Conservation (phyloP, 257 asterid species). For the Rauvolfia tetraphylla region DNA sequence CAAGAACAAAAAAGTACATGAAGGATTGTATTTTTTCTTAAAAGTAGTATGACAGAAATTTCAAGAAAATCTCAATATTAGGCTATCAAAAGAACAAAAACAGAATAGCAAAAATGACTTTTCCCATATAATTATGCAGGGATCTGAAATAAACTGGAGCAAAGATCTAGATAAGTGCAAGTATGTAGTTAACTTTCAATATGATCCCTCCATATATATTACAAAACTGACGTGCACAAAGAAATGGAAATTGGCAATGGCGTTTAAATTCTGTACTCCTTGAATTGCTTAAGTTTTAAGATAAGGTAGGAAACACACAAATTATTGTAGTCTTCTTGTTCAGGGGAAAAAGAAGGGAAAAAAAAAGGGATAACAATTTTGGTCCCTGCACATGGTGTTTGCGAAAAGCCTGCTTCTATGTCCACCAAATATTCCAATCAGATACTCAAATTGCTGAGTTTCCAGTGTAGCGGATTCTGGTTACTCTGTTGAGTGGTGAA, state of each 20-base stretch:
- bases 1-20: too few species aligned
- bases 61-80: too few species aligned
- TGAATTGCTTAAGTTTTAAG: background rate
- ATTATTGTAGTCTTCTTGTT: background rate
- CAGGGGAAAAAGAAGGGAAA: background rate
- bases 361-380: too few species aligned
- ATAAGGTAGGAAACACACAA: background rate
- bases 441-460: background rate
- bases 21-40: background rate
- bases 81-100: too few species aligned
- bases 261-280: too few species aligned
- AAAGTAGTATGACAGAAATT: background rate
- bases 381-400: background rate
- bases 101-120: background rate
- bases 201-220: background rate
- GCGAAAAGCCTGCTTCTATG: background rate
- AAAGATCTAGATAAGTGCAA: background rate
- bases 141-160: background rate
- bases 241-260: background rate
- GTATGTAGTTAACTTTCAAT: background rate
- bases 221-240: background rate
- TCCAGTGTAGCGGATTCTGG: background rate
- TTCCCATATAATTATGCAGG: background rate
- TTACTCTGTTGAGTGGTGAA: background rate
- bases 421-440: background rate